Percentiles rank a stretch among this genome's conserved stretches.
Evolutionary conservation across 2,329 filamentous ascomycete genomes (phyloP).

Genomic region (Epichloe aotearoae): DNA sequence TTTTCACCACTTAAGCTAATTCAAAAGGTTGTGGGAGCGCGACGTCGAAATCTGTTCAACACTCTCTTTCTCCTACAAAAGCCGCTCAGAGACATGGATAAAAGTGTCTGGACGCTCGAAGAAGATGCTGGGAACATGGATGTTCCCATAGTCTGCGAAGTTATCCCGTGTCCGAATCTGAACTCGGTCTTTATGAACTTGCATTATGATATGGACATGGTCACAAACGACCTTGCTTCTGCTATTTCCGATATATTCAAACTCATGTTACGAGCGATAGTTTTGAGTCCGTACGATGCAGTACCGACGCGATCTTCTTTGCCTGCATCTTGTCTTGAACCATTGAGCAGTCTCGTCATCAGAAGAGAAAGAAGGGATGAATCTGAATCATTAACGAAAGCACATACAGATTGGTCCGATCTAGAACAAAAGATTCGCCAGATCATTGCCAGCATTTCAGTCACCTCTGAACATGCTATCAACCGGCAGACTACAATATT

Average conservation of each 20-base stretch:
- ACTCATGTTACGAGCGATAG: constrained; percentile 13
- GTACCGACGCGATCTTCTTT: neutral
- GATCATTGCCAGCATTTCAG: constrained; percentile 46
- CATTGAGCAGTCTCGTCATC: constrained; percentile 12
- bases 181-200: constrained; percentile 46
- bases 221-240: constrained; percentile 15
- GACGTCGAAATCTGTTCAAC: constrained; percentile 54
- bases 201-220: constrained; percentile 42
- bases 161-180: constrained; percentile 40
- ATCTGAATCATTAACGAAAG: constrained; percentile 6
- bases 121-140: constrained; percentile 55
- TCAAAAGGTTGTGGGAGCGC: constrained; percentile 35
- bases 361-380: constrained; percentile 10
- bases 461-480: constrained; percentile 36
- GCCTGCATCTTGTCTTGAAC: neutral
- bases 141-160: constrained; percentile 63
- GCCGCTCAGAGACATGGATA: constrained; percentile 41
- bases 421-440: constrained; percentile 40
- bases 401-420: constrained; percentile 30
- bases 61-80: constrained; percentile 70
- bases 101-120: constrained; percentile 40
- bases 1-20: constrained; percentile 62
- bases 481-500: constrained; percentile 59
- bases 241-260: constrained; percentile 20
- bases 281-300: constrained; percentile 15